These are phyloP conservation scores for Areca catechu DNA, from an alignment of 176 grass and related monocot species.

Conservation along the genomic window DNA sequence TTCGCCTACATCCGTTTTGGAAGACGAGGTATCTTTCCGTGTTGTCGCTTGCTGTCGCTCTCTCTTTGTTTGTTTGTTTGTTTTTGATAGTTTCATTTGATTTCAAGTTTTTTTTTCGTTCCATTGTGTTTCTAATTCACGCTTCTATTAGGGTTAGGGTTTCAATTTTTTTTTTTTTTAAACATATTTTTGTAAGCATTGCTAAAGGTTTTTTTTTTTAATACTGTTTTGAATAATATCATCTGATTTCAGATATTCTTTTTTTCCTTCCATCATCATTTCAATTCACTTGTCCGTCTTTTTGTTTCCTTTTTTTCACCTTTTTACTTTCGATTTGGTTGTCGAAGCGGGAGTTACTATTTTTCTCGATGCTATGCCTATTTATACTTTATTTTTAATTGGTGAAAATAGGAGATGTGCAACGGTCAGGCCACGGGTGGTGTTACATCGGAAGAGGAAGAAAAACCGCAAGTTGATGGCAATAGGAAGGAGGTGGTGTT, in stretches of 20 bases:
- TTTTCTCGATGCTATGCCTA: too few relatives aligned
- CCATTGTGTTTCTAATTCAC: neutral
- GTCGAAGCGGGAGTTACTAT: too few relatives aligned
- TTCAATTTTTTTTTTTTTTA: neutral
- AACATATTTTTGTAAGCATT: too few relatives aligned
- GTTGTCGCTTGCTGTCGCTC: neutral
- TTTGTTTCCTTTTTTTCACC: neutral
- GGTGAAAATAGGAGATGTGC: conserved; percentile 35
- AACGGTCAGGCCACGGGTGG: conserved; percentile 25
- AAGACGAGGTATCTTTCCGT: conserved; percentile 52
- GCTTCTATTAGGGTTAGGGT: conserved; percentile 1
- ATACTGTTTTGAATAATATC: too few relatives aligned
- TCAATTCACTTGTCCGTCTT: neutral
- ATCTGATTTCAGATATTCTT: too few relatives aligned
- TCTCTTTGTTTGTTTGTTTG: conserved; percentile 2
- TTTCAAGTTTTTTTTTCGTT: neutral
- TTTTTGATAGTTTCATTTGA: conserved; percentile 2
- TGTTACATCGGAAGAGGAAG: conserved; percentile 1
- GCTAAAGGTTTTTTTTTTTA: too few relatives aligned
- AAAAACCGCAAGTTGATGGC: neutral
- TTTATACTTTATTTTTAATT: neutral
- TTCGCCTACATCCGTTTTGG: conserved; percentile 87
- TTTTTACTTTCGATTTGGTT: neutral
- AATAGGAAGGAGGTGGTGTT: neutral
- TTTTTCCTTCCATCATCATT: too few relatives aligned